phyloP scores from a whole-genome alignment of 257 asterid genomes.

The Orobanche coerulescens region DNA sequence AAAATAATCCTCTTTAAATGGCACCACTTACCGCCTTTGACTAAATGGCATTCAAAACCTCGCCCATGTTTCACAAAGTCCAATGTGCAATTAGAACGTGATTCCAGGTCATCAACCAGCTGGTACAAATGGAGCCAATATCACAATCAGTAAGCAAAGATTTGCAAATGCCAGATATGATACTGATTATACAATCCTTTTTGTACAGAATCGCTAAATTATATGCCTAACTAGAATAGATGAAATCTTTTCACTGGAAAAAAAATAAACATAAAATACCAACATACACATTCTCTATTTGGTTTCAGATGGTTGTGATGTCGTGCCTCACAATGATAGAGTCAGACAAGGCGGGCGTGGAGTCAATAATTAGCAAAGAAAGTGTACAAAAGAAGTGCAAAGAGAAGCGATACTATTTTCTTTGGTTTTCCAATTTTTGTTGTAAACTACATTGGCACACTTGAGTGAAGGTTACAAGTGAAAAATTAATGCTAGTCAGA shows the following conservation, averaged over 20 bases:
- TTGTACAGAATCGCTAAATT: conserved; percentile 1
- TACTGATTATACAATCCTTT: neutral
- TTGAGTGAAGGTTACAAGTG: no score
- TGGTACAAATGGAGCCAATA: conserved; percentile 30
- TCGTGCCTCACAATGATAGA: neutral
- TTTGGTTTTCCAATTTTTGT: no score
- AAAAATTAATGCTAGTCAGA: no score
- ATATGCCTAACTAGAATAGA: neutral
- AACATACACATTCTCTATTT: conserved; percentile 1
- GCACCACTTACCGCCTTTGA: conserved; percentile 38
- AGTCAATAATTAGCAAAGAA: no score
- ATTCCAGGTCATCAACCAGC: conserved; percentile 70
- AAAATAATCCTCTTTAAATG: conserved; percentile 22
- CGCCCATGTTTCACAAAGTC: conserved; percentile 37
- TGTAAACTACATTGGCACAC: no score
- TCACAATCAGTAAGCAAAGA: conserved; percentile 22
- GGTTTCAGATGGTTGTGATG: no score
- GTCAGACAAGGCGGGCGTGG: no score
- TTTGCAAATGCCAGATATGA: conserved; percentile 3
- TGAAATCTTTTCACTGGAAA: neutral
- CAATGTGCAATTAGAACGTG: conserved; percentile 36
- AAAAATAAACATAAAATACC: neutral
- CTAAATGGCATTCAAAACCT: conserved; percentile 33
- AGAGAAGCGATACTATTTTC: no score
- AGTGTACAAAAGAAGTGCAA: no score